A percentile compares a stretch with the other conserved stretches of the same genome.
These are phyloP conservation scores for Euphorbia pulcherrima DNA, from an alignment of 345 rosid species.

Conservation along the genomic window DNA sequence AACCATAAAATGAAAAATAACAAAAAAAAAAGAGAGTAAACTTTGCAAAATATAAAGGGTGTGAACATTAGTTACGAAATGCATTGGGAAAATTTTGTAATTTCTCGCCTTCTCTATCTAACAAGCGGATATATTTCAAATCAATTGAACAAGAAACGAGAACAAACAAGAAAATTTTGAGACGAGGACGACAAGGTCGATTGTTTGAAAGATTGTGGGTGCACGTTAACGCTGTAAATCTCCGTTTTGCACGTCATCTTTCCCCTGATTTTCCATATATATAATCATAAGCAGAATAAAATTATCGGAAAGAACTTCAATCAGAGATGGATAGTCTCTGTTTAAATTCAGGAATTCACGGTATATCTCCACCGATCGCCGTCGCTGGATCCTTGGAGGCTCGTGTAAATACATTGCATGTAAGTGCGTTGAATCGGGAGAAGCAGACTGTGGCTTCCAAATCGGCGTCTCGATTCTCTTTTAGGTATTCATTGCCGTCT, in stretches of 20 bases:
- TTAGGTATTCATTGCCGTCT: conserved; percentile 49
- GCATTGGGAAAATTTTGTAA: conserved; percentile 7
- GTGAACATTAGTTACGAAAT: conserved; percentile 5
- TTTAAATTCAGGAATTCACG: conserved; percentile 52
- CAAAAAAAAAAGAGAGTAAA: background rate
- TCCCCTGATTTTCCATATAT: background rate
- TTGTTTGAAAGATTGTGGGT: conserved; percentile 32
- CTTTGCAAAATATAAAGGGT: background rate
- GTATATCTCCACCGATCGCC: conserved; percentile 50
- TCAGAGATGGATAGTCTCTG: conserved; percentile 47
- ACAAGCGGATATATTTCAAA: background rate
- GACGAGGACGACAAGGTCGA: conserved; percentile 20
- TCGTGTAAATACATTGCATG: conserved; percentile 40
- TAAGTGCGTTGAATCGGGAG: conserved; percentile 47
- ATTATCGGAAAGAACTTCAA: background rate
- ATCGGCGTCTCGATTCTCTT: conserved; percentile 45
- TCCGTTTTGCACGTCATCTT: conserved; percentile 9
- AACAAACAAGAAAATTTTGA: background rate
- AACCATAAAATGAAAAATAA: background rate
- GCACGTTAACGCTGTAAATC: conserved; percentile 38
- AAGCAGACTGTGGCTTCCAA: conserved; percentile 39
- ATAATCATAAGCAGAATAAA: background rate
- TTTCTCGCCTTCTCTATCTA: background rate
- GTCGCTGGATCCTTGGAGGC: conserved; percentile 39
- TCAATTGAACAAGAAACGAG: background rate